Conservation (phyloP, 108 stramenopile genomes). For the Nitzschia palea region DNA sequence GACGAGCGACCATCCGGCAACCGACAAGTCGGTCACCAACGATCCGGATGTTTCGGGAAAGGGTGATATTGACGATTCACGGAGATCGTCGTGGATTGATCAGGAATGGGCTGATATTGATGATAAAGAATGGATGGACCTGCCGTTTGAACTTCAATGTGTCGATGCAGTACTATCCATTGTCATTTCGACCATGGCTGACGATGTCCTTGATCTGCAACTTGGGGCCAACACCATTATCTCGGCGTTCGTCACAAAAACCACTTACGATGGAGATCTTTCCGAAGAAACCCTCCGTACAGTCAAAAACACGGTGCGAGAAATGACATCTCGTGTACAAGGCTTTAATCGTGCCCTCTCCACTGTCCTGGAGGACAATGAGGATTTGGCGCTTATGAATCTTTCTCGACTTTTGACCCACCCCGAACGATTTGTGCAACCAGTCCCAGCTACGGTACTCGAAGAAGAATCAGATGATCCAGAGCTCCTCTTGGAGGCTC, state of each 20-base stretch:
- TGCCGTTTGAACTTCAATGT: slow-evolving; percentile 75
- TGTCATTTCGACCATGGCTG: slow-evolving; percentile 56
- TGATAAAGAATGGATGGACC: slow-evolving; percentile 56
- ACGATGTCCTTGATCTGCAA: slow-evolving; percentile 59
- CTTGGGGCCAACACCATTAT: slow-evolving; percentile 36
- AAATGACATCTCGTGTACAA: slow-evolving; percentile 70
- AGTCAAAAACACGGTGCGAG: slow-evolving; percentile 76
- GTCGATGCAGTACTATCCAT: slow-evolving; percentile 79
- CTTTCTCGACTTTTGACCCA: slow-evolving; percentile 74
- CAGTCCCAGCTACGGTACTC: slow-evolving; percentile 67
- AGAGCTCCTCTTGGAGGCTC: slow-evolving; percentile 82
- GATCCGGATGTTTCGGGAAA: not conserved
- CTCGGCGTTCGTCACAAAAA: slow-evolving; percentile 34
- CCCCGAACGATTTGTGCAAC: slow-evolving; percentile 84
- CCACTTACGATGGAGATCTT: slow-evolving; percentile 42
- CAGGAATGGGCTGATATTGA: slow-evolving; percentile 76
- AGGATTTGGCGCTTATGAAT: slow-evolving; percentile 91
- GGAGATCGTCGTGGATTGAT: not conserved
- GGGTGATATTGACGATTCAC: slow-evolving; percentile 6
- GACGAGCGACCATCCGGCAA: not conserved
- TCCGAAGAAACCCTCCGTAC: slow-evolving; percentile 64
- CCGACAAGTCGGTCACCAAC: too few species aligned
- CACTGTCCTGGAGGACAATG: slow-evolving; percentile 77
- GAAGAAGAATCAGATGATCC: slow-evolving; percentile 90
- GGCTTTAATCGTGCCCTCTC: slow-evolving; percentile 83